These are phyloP conservation scores for Cyberlindnera meyerae DNA, from an alignment of 805 yeast genomes.

Conservation along the genomic window DNA sequence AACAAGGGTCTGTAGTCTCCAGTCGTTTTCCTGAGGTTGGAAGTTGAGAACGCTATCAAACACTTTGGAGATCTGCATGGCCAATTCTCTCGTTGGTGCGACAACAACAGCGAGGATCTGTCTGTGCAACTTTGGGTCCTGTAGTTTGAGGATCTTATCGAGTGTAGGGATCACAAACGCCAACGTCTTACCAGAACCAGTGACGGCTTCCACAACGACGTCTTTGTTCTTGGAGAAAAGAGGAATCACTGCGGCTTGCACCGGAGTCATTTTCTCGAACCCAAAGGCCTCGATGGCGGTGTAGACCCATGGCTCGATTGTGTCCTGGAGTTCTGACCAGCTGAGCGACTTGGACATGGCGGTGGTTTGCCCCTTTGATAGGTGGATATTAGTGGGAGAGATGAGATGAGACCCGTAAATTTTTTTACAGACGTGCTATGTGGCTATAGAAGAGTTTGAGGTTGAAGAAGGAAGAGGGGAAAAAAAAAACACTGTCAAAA, in stretches of 20 bases:
- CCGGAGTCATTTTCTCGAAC: constrained; percentile 86
- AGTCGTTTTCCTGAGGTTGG: constrained; percentile 44
- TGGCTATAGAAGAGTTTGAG: too few species aligned
- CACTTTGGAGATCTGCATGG: constrained; percentile 68
- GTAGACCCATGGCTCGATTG: constrained; percentile 63
- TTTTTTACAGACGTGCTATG: too few species aligned
- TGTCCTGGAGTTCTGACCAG: constrained; percentile 55
- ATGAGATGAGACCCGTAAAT: constrained; percentile 3
- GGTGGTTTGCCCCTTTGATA: background rate
- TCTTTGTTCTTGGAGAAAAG: constrained; percentile 79
- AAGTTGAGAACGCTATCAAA: constrained; percentile 53
- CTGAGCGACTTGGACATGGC: constrained; percentile 39
- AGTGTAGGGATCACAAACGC: constrained; percentile 81
- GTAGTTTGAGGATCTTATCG: constrained; percentile 49
- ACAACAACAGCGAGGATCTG: constrained; percentile 68
- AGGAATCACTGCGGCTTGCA: constrained; percentile 93
- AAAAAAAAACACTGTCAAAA: too few species aligned
- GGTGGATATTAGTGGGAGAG: background rate
- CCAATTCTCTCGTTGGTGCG: constrained; percentile 63
- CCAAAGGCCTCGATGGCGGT: constrained; percentile 72
- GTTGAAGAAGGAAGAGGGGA: too few species aligned
- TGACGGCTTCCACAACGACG: constrained; percentile 94
- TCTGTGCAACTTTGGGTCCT: constrained; percentile 31
- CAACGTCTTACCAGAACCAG: constrained; percentile 98
- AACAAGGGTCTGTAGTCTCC: constrained; percentile 57